Conservation (phyloP, 202 grass and related monocot species). For the Elaeis oleifera region DNA sequence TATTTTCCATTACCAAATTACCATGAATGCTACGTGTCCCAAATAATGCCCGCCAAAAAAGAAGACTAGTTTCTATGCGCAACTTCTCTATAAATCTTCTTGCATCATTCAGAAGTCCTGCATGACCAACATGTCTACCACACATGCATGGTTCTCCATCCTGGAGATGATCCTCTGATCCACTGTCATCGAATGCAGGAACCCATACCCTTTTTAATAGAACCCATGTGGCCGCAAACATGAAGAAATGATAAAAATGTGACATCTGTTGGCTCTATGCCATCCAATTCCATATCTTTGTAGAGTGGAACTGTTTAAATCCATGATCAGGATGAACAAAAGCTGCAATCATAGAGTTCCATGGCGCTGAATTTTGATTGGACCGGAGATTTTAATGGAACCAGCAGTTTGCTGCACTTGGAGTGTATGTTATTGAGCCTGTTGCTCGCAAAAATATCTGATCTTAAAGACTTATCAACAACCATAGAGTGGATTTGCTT, state of each 20-base stretch:
- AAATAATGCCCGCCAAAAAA: conserved; percentile 75
- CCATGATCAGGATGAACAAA: conserved; percentile 54
- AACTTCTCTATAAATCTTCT: conserved; percentile 62
- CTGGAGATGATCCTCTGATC: conserved; percentile 38
- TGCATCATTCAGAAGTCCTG: conserved; percentile 38
- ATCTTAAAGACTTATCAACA: conserved; percentile 37
- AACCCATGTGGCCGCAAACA: conserved; percentile 70
- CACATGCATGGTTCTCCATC: conserved; percentile 75
- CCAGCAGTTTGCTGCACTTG: conserved; percentile 59
- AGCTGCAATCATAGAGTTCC: conserved; percentile 75
- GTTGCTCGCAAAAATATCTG: conserved; percentile 52
- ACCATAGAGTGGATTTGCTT: conserved; percentile 69
- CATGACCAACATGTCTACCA: conserved; percentile 70
- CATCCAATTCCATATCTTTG: conserved; percentile 52
- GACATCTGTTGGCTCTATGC: conserved; percentile 52
- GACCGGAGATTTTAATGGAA: conserved; percentile 41
- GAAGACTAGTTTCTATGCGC: conserved; percentile 25
- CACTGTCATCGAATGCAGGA: conserved; percentile 54
- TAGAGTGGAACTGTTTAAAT: conserved; percentile 42
- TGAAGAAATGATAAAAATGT: conserved; percentile 79
- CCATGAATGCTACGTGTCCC: conserved; percentile 70
- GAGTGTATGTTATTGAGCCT: conserved; percentile 78
- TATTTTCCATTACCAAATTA: conserved; percentile 51
- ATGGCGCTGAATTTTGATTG: conserved; percentile 53
- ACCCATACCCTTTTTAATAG: conserved; percentile 42